A percentile compares a stretch with the other conserved stretches of the same genome.
phyloP scores from a whole-genome alignment of 1,139 yeast species.

The Petasospora fabianii region DNA sequence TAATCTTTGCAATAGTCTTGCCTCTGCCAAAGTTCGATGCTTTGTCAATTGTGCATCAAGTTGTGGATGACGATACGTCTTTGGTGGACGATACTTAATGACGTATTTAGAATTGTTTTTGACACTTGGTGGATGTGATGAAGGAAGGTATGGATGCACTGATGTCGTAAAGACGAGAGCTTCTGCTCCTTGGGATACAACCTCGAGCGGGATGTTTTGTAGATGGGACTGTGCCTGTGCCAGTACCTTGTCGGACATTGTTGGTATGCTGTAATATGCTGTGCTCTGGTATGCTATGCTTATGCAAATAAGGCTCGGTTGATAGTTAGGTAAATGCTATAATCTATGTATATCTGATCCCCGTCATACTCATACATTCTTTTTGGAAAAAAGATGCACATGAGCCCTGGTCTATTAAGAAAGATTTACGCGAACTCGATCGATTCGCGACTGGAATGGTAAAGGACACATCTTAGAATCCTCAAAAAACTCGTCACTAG shows the following conservation, averaged over 20 bases:
- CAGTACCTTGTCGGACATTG: slow-evolving; percentile 34
- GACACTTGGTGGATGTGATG: slow-evolving; percentile 19
- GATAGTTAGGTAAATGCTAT: no score
- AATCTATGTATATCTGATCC: no score
- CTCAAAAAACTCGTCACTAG: no score
- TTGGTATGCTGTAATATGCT: neutral
- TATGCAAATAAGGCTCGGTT: no score
- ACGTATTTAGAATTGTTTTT: slow-evolving; percentile 42
- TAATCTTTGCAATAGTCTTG: slow-evolving; percentile 67
- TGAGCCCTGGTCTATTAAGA: no score
- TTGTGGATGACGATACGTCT: slow-evolving; percentile 82
- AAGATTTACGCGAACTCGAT: no score
- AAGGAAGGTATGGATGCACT: slow-evolving; percentile 63
- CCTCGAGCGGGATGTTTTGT: slow-evolving; percentile 45
- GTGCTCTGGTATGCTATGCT: no score
- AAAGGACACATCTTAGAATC: no score
- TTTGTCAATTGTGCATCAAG: slow-evolving; percentile 76
- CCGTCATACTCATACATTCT: no score
- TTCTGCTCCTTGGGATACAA: slow-evolving; percentile 93
- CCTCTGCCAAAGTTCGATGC: slow-evolving; percentile 80
- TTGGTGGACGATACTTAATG: slow-evolving; percentile 83
- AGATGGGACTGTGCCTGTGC: slow-evolving; percentile 41
- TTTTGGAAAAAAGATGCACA: no score
- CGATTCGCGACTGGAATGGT: no score
- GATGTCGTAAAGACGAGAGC: slow-evolving; percentile 71